A percentile compares a stretch with the other conserved stretches of the same genome.
These are phyloP conservation scores for Nicotiana obtusifolia DNA, from an alignment of 257 asterid genomes.

Conservation along the genomic window DNA sequence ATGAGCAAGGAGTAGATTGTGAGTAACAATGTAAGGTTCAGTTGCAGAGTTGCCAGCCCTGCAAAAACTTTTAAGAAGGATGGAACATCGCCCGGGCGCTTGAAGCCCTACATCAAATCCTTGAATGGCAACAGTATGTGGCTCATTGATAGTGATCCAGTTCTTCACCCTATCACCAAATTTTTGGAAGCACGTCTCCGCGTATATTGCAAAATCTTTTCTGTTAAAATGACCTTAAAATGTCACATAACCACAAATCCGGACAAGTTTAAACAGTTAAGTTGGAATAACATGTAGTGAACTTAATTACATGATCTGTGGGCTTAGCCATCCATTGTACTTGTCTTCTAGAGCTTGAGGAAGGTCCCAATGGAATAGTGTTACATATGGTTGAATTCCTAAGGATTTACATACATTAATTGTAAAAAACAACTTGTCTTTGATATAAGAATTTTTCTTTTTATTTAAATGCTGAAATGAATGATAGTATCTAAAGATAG, in stretches of 20 bases:
- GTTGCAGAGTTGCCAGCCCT: slow-evolving; percentile 11
- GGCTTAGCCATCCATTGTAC: slow-evolving; percentile 69
- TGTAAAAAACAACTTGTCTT: not conserved
- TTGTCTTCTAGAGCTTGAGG: slow-evolving; percentile 72
- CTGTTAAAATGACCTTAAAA: slow-evolving; percentile 28
- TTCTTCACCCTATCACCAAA: slow-evolving; percentile 87
- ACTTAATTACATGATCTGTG: slow-evolving; percentile 50
- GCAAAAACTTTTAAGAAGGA: slow-evolving; percentile 23
- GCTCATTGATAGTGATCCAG: slow-evolving; percentile 96
- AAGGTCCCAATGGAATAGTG: slow-evolving; percentile 91
- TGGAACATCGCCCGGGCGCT: slow-evolving; percentile 24
- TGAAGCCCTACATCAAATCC: slow-evolving; percentile 73
- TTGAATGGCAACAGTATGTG: slow-evolving; percentile 60
- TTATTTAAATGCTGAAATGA: not conserved
- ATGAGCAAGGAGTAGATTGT: slow-evolving; percentile 14
- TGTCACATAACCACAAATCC: not conserved
- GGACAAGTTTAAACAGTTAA: not conserved
- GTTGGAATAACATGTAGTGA: not conserved
- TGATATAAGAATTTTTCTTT: not conserved
- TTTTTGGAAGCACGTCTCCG: slow-evolving; percentile 72
- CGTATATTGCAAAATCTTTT: slow-evolving; percentile 54
- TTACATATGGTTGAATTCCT: slow-evolving; percentile 85
- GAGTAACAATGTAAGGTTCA: slow-evolving; percentile 14
- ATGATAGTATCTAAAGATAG: not conserved
- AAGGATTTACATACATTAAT: not conserved